Conservation (phyloP, 768 basidiomycete genomes). For the Lentinula boryana region DNA sequence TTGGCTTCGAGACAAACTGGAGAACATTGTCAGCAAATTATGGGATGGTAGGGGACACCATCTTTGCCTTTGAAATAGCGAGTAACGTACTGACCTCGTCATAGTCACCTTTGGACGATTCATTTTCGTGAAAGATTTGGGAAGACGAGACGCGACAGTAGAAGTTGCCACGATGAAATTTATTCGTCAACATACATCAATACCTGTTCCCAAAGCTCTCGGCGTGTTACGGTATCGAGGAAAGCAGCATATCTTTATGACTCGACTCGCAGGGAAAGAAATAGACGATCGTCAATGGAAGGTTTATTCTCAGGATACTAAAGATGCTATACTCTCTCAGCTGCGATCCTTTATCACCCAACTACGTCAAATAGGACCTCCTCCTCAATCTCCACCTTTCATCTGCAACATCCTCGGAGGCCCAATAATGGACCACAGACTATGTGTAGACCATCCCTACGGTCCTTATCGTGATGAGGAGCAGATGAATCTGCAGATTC, state of each 20-base stretch:
- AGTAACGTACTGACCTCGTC: neutral
- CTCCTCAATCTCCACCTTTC: neutral
- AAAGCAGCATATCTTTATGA: constrained; percentile 1
- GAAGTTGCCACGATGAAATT: constrained; percentile 6
- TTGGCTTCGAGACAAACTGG: neutral
- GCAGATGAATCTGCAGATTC: constrained; percentile 2
- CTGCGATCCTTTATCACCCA: neutral
- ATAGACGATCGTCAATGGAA: neutral
- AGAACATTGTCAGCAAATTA: neutral
- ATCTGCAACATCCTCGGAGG: constrained; percentile 1
- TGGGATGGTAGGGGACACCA: neutral
- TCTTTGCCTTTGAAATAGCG: neutral
- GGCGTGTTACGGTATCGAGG: neutral
- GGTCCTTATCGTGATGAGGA: constrained; percentile 8
- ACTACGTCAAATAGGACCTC: constrained; percentile 4
- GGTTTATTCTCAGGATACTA: neutral
- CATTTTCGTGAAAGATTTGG: constrained; percentile 1
- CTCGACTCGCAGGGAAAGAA: neutral
- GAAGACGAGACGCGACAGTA: neutral
- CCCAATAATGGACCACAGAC: constrained; percentile 2
- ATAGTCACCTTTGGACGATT: constrained; percentile 1
- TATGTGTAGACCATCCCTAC: neutral
- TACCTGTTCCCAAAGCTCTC: constrained; percentile 2
- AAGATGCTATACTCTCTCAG: neutral
- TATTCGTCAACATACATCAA: constrained; percentile 1